Evolutionary conservation across 2,329 filamentous ascomycete genomes (phyloP).

Genomic region (Teratosphaeria nubilosa): DNA sequence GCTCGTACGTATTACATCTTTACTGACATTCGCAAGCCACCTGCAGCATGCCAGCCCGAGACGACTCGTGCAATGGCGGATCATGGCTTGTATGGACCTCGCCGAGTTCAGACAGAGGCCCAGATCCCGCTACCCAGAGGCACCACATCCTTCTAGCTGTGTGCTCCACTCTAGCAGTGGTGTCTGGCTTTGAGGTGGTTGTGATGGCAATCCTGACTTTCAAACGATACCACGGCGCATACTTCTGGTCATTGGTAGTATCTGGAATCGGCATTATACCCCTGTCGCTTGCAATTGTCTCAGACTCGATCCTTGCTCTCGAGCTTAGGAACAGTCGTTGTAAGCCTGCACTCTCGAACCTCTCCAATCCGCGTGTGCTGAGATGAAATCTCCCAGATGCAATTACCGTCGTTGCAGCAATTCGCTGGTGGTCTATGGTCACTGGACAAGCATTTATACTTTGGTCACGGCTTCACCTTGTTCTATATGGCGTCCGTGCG

Average conservation of each 20-base stretch:
- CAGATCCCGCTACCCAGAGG: background rate
- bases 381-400: background rate
- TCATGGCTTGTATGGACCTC: background rate
- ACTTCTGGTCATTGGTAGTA: constrained; percentile 39
- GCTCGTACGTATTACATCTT: background rate
- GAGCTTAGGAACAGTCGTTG: background rate
- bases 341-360: background rate
- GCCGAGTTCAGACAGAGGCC: background rate
- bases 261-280: background rate
- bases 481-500: background rate
- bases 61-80: background rate
- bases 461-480: background rate
- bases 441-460: background rate
- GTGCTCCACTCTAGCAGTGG: background rate
- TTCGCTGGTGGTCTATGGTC: background rate
- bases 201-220: constrained; percentile 29
- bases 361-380: background rate
- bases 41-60: background rate
- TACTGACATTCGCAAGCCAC: background rate
- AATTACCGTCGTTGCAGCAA: background rate
- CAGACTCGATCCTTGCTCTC: background rate
- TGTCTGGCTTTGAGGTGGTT: background rate
- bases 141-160: background rate
- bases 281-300: background rate
- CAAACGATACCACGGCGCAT: constrained; percentile 35